Evolutionary conservation across 768 basidiomycete genomes (phyloP).

Genomic region (Ramaria sp.): DNA sequence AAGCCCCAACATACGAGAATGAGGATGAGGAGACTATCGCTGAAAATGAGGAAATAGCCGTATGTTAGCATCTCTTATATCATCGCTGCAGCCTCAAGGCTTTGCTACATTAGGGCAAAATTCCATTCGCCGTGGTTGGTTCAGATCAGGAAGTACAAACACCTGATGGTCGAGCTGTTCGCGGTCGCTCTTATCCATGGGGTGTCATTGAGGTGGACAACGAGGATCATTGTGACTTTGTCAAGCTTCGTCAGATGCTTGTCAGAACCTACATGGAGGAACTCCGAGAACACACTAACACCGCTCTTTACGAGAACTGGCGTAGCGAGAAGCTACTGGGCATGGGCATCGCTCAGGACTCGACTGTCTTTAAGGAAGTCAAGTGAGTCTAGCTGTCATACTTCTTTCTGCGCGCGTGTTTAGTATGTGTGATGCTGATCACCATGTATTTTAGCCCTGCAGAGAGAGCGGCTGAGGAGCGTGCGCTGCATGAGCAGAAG

Average conservation of each 20-base stretch:
- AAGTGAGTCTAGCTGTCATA: conserved; percentile 54
- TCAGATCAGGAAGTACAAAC: conserved; percentile 77
- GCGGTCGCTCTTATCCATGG: conserved; percentile 96
- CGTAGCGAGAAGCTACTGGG: conserved; percentile 89
- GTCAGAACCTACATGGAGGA: conserved; percentile 99
- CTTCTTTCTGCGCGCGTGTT: not conserved
- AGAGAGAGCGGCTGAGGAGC: conserved; percentile 91
- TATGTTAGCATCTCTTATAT: not conserved
- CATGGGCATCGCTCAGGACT: conserved; percentile 98
- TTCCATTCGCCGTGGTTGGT: conserved; percentile 97
- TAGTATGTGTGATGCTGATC: not conserved
- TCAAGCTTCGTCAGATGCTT: conserved; percentile 99
- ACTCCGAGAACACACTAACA: conserved; percentile 92
- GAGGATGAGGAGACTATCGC: conserved; percentile 98
- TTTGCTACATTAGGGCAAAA: conserved; percentile 52
- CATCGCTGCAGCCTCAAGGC: not conserved
- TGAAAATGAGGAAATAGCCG: conserved; percentile 92
- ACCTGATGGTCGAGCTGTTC: conserved; percentile 83
- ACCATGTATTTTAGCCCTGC: conserved; percentile 59
- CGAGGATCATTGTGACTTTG: conserved; percentile 99
- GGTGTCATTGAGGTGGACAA: conserved; percentile 99
- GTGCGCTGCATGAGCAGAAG: conserved; percentile 92
- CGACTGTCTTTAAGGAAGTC: conserved; percentile 97
- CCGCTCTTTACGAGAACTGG: conserved; percentile 96
- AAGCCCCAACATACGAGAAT: conserved; percentile 93